These are phyloP conservation scores for Acer campestre DNA, from an alignment of 345 rosid genomes.

Conservation along the genomic window DNA sequence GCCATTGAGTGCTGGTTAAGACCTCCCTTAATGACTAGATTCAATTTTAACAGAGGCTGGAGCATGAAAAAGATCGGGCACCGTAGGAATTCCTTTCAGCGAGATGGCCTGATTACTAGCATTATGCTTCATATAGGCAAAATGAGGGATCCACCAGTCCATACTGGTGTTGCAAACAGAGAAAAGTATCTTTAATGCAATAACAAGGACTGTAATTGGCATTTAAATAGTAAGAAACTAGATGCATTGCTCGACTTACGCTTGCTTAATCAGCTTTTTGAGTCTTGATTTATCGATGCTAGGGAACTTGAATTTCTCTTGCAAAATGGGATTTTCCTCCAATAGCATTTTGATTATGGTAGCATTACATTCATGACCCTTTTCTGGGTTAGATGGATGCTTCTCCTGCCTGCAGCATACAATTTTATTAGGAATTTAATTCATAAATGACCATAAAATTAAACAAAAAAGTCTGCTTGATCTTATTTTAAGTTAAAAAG, in stretches of 20 bases:
- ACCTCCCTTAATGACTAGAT: constrained; percentile 15
- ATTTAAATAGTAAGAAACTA: not conserved
- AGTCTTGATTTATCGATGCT: constrained; percentile 40
- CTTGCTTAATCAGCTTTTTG: constrained; percentile 28
- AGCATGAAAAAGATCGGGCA: constrained; percentile 31
- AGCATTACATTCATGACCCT: constrained; percentile 21
- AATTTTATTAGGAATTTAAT: constrained; percentile 22
- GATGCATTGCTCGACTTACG: constrained; percentile 26
- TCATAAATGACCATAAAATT: constrained; percentile 44
- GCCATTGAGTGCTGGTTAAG: not conserved
- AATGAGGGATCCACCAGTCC: constrained; percentile 35
- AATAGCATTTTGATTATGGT: constrained; percentile 27
- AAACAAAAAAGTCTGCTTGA: constrained; percentile 44
- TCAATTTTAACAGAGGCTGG: constrained; percentile 17
- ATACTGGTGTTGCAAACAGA: constrained; percentile 27
- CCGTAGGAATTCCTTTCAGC: constrained; percentile 32
- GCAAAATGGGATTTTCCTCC: constrained; percentile 34
- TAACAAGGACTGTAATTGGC: not conserved
- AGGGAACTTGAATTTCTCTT: constrained; percentile 37
- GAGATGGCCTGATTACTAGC: constrained; percentile 18
- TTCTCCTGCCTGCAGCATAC: constrained; percentile 28
- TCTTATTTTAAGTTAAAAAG: constrained; percentile 24
- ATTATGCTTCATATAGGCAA: not conserved
- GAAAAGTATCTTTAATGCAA: not conserved
- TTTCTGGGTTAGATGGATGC: not conserved